Evolutionary conservation across 2,329 filamentous ascomycete genomes (phyloP).

Genomic region (Madurella fahalii): DNA sequence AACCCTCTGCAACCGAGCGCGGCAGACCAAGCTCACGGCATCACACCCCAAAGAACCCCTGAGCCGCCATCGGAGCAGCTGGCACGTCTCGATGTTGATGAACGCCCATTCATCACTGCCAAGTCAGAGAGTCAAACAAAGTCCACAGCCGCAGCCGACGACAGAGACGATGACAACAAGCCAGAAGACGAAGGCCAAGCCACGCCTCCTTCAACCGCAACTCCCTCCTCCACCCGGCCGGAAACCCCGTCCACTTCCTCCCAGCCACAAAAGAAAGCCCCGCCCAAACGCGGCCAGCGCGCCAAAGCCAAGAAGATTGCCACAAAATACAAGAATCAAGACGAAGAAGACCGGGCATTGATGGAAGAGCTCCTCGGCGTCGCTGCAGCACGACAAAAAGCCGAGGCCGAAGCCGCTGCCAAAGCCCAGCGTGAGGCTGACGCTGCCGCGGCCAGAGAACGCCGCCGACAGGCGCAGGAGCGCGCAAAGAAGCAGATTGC

Average conservation of each 20-base stretch:
- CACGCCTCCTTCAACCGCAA: slow-evolving; percentile 32
- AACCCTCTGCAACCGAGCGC: slow-evolving; percentile 35
- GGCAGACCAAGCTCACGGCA: slow-evolving; percentile 23
- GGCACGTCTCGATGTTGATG: slow-evolving; percentile 19
- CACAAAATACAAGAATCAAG: slow-evolving; percentile 87
- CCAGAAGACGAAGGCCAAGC: slow-evolving; percentile 27
- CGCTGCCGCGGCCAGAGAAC: slow-evolving; percentile 64
- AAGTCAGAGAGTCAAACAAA: slow-evolving; percentile 21
- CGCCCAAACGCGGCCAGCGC: slow-evolving; percentile 67
- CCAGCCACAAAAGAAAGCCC: slow-evolving; percentile 39
- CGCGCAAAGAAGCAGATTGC: slow-evolving; percentile 71
- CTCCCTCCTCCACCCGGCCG: slow-evolving; percentile 17
- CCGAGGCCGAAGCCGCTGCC: slow-evolving; percentile 62
- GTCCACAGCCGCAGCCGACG: slow-evolving; percentile 19
- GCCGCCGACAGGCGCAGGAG: slow-evolving; percentile 75
- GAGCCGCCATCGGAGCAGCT: slow-evolving; percentile 26
- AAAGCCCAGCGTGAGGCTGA: slow-evolving; percentile 70
- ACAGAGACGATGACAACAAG: slow-evolving; percentile 33
- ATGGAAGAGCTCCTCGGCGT: slow-evolving; percentile 87
- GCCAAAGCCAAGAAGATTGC: slow-evolving; percentile 84
- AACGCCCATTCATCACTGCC: neutral
- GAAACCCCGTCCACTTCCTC: slow-evolving; percentile 28
- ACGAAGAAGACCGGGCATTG: slow-evolving; percentile 83
- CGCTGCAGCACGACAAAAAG: slow-evolving; percentile 60
- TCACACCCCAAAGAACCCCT: neutral